Evolutionary conservation across 495 filamentous ascomycete genomes (phyloP).

Genomic region (Platismatia glauca): DNA sequence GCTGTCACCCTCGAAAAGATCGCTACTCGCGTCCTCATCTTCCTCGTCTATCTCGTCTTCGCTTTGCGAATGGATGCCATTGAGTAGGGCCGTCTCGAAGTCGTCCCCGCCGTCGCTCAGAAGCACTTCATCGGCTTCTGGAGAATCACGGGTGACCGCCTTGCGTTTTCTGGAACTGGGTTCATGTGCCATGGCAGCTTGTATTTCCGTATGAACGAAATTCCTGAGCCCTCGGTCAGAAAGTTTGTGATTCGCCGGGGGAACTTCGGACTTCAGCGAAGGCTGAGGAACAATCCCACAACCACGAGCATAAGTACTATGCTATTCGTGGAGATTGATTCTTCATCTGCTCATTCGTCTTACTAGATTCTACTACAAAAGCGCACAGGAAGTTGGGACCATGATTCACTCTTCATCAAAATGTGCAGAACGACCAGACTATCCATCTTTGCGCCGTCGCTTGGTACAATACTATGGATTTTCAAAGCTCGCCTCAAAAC

Average conservation of each 20-base stretch:
- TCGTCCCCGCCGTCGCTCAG: conserved; percentile 52
- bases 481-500: neutral
- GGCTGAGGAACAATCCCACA: no score
- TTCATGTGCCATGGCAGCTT: conserved; percentile 16
- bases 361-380: no score
- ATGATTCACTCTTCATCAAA: neutral
- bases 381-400: neutral
- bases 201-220: neutral
- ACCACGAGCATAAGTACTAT: no score
- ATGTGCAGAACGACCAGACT: neutral
- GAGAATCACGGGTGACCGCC: conserved; percentile 46
- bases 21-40: conserved; percentile 38
- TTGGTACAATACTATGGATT: neutral
- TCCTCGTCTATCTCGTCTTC: conserved; percentile 33
- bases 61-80: conserved; percentile 54
- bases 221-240: neutral
- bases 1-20: conserved; percentile 39
- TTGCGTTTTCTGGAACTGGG: conserved; percentile 46
- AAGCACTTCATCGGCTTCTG: conserved; percentile 41
- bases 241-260: neutral
- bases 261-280: neutral
- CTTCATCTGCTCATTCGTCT: no score
- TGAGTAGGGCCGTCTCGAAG: conserved; percentile 51
- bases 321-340: neutral
- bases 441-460: neutral